Conservation (phyloP, 306 rosid species). For the Medicago lupulina region DNA sequence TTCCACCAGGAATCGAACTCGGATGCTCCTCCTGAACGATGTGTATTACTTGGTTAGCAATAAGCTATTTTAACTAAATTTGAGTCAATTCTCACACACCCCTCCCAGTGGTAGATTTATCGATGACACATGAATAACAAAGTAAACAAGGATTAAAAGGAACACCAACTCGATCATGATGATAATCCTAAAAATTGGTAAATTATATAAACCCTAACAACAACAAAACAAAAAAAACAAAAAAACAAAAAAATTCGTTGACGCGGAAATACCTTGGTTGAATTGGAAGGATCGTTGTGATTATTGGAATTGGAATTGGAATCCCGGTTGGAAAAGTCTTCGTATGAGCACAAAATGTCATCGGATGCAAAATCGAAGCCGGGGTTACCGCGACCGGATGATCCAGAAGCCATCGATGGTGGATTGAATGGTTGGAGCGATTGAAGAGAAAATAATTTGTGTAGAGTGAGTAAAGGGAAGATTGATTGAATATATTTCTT, state of each 20-base stretch:
- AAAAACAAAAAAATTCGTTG: too few species aligned
- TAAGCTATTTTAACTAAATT: too few species aligned
- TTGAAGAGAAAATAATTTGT: constrained; percentile 40
- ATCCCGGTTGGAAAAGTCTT: constrained; percentile 75
- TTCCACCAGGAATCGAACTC: too few species aligned
- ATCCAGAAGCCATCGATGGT: constrained; percentile 86
- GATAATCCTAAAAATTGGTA: neutral
- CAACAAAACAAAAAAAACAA: too few species aligned
- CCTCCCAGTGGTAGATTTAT: too few species aligned
- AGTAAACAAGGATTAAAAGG: neutral
- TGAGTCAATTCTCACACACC: too few species aligned
- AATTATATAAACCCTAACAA: constrained; percentile 49
- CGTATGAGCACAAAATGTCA: constrained; percentile 90
- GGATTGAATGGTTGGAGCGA: constrained; percentile 4
- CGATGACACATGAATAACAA: neutral
- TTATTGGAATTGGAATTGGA: constrained; percentile 53
- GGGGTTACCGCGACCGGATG: constrained; percentile 74
- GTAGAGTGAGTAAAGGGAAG: neutral
- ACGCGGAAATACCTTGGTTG: constrained; percentile 54
- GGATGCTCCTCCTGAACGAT: too few species aligned
- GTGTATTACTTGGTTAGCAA: too few species aligned
- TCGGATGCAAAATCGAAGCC: constrained; percentile 88
- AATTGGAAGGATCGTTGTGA: constrained; percentile 68
- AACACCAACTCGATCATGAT: too few species aligned
- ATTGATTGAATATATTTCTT: neutral